Percentiles rank a stretch among this genome's conserved stretches.
These are phyloP conservation scores for Mycosarcoma maydis DNA, from an alignment of 1,284 basidiomycete genomes.

Conservation along the genomic window DNA sequence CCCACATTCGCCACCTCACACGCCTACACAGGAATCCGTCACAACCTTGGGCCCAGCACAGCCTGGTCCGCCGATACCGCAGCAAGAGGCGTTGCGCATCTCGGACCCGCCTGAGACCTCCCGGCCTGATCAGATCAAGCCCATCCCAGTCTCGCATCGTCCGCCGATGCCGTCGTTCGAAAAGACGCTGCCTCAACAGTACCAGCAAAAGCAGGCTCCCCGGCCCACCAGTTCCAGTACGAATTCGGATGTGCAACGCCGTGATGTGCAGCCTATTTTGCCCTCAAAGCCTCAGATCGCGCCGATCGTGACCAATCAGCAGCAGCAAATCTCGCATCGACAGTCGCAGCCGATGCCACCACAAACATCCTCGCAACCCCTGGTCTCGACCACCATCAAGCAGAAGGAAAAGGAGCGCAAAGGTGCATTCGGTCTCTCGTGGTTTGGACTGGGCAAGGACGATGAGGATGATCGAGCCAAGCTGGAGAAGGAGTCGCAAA, in stretches of 20 bases:
- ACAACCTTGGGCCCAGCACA: slow-evolving; percentile 2
- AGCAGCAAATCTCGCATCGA: slow-evolving; percentile 16
- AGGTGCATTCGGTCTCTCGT: slow-evolving; percentile 58
- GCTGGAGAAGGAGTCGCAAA: slow-evolving; percentile 39
- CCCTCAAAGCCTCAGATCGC: slow-evolving; percentile 11
- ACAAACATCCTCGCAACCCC: slow-evolving; percentile 1
- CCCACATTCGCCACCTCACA: slow-evolving; percentile 34
- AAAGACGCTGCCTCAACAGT: slow-evolving; percentile 34
- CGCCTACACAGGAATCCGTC: slow-evolving; percentile 47
- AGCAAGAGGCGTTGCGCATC: background rate
- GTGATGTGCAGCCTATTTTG: slow-evolving; percentile 7
- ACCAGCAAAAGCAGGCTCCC: slow-evolving; percentile 15
- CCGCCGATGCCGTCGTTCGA: slow-evolving; percentile 54
- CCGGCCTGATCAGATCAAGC: slow-evolving; percentile 38
- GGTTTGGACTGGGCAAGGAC: slow-evolving; percentile 63
- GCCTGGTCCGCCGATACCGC: background rate
- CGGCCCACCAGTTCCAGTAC: slow-evolving; percentile 13
- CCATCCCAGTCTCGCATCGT: slow-evolving; percentile 45
- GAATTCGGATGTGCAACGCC: slow-evolving; percentile 8
- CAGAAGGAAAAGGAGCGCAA: slow-evolving; percentile 60
- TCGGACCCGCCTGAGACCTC: slow-evolving; percentile 15
- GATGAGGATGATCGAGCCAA: slow-evolving; percentile 57
- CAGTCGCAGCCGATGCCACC: slow-evolving; percentile 1
- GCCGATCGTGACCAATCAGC: slow-evolving; percentile 14
- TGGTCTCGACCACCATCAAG: slow-evolving; percentile 9